phyloP scores from a whole-genome alignment of 805 yeast species.

The Metschnikowia lachancei region DNA sequence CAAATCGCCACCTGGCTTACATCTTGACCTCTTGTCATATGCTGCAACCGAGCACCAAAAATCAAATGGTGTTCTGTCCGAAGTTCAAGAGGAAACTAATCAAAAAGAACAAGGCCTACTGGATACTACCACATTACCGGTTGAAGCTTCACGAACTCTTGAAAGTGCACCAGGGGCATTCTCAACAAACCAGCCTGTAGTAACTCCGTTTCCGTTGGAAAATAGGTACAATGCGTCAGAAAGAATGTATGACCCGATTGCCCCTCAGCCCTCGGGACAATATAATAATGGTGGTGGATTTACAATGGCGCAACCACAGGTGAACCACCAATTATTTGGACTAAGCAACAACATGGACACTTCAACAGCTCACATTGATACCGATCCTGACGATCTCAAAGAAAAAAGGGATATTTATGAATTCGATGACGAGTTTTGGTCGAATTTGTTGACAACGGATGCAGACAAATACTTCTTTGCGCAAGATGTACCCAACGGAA shows the following conservation, averaged over 20 bases:
- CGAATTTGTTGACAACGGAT: conserved; percentile 46
- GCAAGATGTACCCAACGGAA: conserved; percentile 18
- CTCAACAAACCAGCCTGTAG: background rate
- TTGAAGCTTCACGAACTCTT: background rate
- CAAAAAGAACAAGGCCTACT: background rate
- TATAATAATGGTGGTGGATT: background rate
- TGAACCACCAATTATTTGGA: background rate
- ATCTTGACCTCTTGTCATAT: conserved; percentile 20
- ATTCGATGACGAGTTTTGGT: conserved; percentile 71
- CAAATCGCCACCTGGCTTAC: conserved; percentile 7
- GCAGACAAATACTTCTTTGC: conserved; percentile 36
- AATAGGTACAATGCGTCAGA: background rate
- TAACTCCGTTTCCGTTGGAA: background rate
- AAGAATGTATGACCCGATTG: background rate
- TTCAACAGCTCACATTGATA: background rate
- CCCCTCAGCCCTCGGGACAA: background rate
- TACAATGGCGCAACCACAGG: background rate
- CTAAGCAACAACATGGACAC: background rate
- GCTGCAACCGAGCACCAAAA: conserved; percentile 19
- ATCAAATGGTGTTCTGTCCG: conserved; percentile 5
- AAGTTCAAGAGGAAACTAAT: background rate
- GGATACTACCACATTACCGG: background rate
- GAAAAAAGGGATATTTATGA: conserved; percentile 26
- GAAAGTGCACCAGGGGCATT: background rate
- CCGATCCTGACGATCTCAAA: background rate